A percentile compares a stretch with the other conserved stretches of the same genome.
Conservation (phyloP, 148 eudicot species). For the Persicaria maculosa region DNA sequence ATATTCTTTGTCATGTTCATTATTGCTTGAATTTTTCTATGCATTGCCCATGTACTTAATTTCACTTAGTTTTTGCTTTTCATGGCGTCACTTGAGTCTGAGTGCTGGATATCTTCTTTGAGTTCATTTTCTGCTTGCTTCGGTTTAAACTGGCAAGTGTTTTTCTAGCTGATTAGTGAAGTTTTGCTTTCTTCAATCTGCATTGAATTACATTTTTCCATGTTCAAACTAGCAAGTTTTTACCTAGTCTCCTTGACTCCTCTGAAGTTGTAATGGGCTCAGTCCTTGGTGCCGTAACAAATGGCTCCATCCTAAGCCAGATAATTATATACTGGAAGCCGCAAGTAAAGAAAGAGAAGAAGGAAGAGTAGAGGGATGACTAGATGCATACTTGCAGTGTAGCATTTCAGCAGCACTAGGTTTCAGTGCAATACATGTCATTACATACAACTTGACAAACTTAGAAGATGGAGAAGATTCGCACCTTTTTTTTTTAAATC, state of each 20-base stretch:
- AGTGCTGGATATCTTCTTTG: not conserved
- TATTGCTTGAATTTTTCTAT: not conserved
- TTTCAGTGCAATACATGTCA: not conserved
- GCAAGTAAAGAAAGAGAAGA: conserved; percentile 55
- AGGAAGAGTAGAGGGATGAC: conserved; percentile 43
- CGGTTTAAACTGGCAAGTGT: too few species aligned
- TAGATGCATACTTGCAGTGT: not conserved
- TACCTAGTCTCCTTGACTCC: conserved; percentile 29
- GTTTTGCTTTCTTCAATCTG: not conserved
- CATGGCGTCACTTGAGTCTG: not conserved
- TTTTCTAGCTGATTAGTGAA: not conserved
- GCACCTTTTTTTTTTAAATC: not conserved
- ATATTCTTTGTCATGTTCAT: not conserved
- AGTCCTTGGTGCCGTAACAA: conserved; percentile 53
- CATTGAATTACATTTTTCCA: not conserved
- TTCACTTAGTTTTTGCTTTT: not conserved
- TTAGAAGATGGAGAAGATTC: conserved; percentile 6
- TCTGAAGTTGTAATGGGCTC: conserved; percentile 67
- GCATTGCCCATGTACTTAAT: not conserved
- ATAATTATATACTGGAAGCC: conserved; percentile 66
- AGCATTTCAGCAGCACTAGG: not conserved
- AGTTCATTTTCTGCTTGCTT: too few species aligned
- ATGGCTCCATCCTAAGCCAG: conserved; percentile 74
- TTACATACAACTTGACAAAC: conserved; percentile 4
- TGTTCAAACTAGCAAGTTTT: not conserved